Evolutionary conservation across 495 filamentous ascomycete genomes (phyloP).

Genomic region (Barbatosphaeria neglecta): DNA sequence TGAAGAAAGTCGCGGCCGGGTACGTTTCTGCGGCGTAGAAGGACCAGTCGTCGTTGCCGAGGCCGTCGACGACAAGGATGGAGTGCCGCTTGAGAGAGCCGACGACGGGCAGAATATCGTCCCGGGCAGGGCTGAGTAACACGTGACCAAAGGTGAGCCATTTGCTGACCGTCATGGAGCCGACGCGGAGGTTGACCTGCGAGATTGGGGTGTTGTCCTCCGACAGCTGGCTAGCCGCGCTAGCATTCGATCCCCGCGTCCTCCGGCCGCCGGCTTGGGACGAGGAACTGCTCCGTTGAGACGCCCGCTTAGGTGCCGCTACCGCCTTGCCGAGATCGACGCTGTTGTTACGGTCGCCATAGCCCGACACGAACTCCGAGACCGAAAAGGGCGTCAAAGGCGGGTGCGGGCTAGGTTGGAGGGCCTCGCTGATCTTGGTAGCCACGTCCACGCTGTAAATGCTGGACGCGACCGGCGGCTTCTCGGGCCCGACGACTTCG

Average conservation of each 20-base stretch:
- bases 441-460: conserved; percentile 36
- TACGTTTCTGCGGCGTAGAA: conserved; percentile 95
- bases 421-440: conserved; percentile 29
- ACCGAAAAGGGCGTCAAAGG: conserved; percentile 38
- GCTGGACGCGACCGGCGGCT: conserved; percentile 20
- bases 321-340: conserved; percentile 11
- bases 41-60: conserved; percentile 84
- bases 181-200: conserved; percentile 73
- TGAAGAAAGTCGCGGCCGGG: conserved; percentile 74
- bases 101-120: conserved; percentile 46
- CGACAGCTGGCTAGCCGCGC: conserved; percentile 26
- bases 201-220: conserved; percentile 53
- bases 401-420: conserved; percentile 20
- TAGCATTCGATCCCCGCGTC: conserved; percentile 32
- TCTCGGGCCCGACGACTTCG: conserved; percentile 14
- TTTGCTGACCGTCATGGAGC: conserved; percentile 50
- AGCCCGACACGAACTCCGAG: conserved; percentile 39
- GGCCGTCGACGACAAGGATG: conserved; percentile 84
- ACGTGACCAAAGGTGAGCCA: conserved; percentile 95
- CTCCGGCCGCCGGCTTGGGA: conserved; percentile 15
- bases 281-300: conserved; percentile 25
- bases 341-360: conserved; percentile 34
- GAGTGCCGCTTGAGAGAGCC: conserved; percentile 42
- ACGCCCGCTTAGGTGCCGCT: conserved; percentile 18
- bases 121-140: conserved; percentile 84